A percentile compares a stretch with the other conserved stretches of the same genome.
Evolutionary conservation across 2,329 filamentous ascomycete genomes (phyloP).

Genomic region (Fusarium mangiferae): DNA sequence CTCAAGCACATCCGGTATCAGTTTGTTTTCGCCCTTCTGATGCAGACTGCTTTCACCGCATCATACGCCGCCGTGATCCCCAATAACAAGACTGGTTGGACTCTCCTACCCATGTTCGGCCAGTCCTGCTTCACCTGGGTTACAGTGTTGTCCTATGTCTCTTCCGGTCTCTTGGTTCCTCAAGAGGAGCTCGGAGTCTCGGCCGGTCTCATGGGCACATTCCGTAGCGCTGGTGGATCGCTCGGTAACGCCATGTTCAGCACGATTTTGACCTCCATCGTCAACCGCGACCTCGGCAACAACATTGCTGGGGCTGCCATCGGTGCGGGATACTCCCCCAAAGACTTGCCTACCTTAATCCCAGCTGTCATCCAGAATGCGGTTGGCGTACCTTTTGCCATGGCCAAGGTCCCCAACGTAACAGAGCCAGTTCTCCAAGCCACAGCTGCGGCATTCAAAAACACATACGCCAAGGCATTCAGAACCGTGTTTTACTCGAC

Average conservation of each 20-base stretch:
- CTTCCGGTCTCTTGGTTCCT: slow-evolving; percentile 1
- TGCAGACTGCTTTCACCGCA: slow-evolving; percentile 6
- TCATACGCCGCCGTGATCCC: slow-evolving; percentile 3
- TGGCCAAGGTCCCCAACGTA: slow-evolving; percentile 13
- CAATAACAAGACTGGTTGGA: slow-evolving; percentile 3
- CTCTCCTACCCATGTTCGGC: slow-evolving; percentile 5
- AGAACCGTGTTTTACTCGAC: slow-evolving; percentile 12
- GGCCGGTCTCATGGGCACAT: slow-evolving; percentile 7
- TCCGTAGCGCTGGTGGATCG: slow-evolving; percentile 15
- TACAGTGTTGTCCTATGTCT: slow-evolving; percentile 7
- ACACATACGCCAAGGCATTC: slow-evolving; percentile 6
- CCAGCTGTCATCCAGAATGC: slow-evolving; percentile 10
- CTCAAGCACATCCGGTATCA: slow-evolving; percentile 17
- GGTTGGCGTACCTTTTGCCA: slow-evolving; percentile 4
- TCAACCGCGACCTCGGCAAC: background rate
- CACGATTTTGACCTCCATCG: slow-evolving; percentile 5
- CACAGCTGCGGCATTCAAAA: slow-evolving; percentile 1
- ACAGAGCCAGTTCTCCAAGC: slow-evolving; percentile 3
- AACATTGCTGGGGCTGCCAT: slow-evolving; percentile 11
- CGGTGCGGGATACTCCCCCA: background rate
- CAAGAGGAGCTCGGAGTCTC: slow-evolving; percentile 12
- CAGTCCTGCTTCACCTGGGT: slow-evolving; percentile 14
- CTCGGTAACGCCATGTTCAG: slow-evolving; percentile 19
- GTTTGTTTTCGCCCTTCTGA: slow-evolving; percentile 1
- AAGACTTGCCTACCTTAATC: background rate